Base-by-base conservation (phyloP, 805 yeast genomes). In the Hanseniaspora guilliermondii region DNA sequence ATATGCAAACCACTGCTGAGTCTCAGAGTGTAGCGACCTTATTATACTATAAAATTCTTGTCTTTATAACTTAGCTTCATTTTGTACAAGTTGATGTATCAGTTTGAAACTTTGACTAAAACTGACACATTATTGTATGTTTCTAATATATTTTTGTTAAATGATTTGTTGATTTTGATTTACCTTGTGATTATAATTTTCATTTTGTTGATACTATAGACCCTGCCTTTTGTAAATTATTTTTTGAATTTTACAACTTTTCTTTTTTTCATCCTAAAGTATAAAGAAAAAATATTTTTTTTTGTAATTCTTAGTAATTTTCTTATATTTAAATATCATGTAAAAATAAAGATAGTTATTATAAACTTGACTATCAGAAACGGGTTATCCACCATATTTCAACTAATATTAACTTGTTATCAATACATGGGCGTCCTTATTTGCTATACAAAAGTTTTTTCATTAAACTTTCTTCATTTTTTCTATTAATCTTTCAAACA, bases 11-110 rank as follows among this genome's bases (percentile, higher is more conserved):
- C 32, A 36, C 55, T 65, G 79, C 76, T 73, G 74, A 78, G 82
- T 83, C 80, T 88, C 93, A 83, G 93, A 84, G 91, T 85, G 94
- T 85, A 79, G 83, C 87, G 89, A 85, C 85, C 82, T 87, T 70
- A 64, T 33, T 11, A 25, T 16, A 21, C 27, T 22, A 42, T 37
- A 56, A n/a, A 37, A 38, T 22, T n/a, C n/a, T 12, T 17, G 12
- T 42, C 46, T 42, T 42, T 42, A 42, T 42, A n/a, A n/a, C 27
- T 25, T 14, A 27, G 24, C 33, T 41, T 42, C 35, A n/a, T n/a
- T 17, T 37, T 7, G n/a, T 25, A 42, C 35, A 42, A 27, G 2
- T 44, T 9, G 14, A n/a, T 14, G 27, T 27, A 27, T 42, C 35
- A 42, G 46, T n/a, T 24, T 27, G 12, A 42, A 39, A 42, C 46